A percentile compares a stretch with the other conserved stretches of the same genome.
Evolutionary conservation across 75 land plant species (phyloP).

Genomic region (Azolla pinnata): DNA sequence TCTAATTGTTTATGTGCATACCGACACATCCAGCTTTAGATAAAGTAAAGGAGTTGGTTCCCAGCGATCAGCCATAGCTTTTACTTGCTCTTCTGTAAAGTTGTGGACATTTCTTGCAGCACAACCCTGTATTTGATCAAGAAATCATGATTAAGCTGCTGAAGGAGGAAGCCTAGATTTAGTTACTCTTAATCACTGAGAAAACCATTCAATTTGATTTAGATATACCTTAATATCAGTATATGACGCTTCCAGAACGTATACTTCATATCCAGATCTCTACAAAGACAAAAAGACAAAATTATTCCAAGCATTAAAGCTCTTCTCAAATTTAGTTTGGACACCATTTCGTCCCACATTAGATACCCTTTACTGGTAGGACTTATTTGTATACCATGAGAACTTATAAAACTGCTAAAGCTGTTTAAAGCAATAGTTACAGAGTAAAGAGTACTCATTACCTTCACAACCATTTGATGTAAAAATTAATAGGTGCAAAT

Average conservation of each 20-base stretch:
- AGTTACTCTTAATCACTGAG: background rate
- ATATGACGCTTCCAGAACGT: conserved; percentile 69
- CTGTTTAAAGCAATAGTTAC: too few relatives aligned
- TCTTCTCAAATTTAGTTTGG: too few relatives aligned
- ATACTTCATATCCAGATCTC: conserved; percentile 84
- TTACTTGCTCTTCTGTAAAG: conserved; percentile 46
- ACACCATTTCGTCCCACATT: background rate
- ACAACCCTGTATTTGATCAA: conserved; percentile 58
- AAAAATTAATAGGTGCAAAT: too few relatives aligned
- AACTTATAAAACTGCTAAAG: too few relatives aligned
- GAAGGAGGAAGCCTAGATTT: background rate
- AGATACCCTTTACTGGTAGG: too few relatives aligned
- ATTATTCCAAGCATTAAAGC: conserved; percentile 7
- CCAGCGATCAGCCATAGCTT: conserved; percentile 62
- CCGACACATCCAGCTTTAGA: conserved; percentile 60
- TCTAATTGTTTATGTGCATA: conserved; percentile 9
- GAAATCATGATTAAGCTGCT: too few relatives aligned
- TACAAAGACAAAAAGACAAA: conserved; percentile 9
- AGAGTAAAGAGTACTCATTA: too few relatives aligned
- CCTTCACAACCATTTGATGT: too few relatives aligned
- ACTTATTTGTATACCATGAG: too few relatives aligned
- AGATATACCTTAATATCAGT: conserved; percentile 57
- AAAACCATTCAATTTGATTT: background rate
- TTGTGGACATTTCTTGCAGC: conserved; percentile 85
- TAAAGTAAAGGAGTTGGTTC: conserved; percentile 70